These are phyloP conservation scores for Candida coquimbonensis DNA, from an alignment of 805 yeast genomes.

Conservation along the genomic window DNA sequence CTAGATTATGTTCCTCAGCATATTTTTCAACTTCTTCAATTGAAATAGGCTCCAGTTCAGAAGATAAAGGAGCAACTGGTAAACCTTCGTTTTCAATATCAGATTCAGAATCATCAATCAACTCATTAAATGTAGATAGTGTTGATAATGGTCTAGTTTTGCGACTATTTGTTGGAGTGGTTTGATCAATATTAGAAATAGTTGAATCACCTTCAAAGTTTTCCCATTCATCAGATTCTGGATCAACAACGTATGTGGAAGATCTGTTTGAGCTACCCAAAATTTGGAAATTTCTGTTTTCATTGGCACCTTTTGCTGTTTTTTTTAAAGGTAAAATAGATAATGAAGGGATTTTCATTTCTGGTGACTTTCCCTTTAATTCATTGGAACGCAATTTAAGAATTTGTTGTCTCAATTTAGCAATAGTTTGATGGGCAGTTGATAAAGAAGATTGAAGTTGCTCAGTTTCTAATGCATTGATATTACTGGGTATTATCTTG, in stretches of 20 bases:
- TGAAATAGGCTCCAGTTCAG: slow-evolving; percentile 16
- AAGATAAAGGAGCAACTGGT: slow-evolving; percentile 17
- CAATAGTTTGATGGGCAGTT: slow-evolving; percentile 56
- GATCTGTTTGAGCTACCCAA: slow-evolving; percentile 20
- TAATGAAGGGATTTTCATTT: slow-evolving; percentile 6
- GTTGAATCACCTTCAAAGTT: slow-evolving; percentile 21
- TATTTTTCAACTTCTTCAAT: slow-evolving; percentile 24
- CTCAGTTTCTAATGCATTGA: slow-evolving; percentile 52
- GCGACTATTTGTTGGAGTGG: slow-evolving; percentile 9
- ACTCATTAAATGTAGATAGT: slow-evolving; percentile 5
- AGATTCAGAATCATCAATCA: slow-evolving; percentile 19
- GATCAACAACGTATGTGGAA: slow-evolving; percentile 17
- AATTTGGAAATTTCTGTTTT: slow-evolving; percentile 13
- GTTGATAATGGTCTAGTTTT: slow-evolving; percentile 14
- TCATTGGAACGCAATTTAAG: slow-evolving; percentile 22
- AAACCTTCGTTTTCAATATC: slow-evolving; percentile 17
- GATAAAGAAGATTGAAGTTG: slow-evolving; percentile 56
- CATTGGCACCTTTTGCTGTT: slow-evolving; percentile 5
- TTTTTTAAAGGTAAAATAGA: slow-evolving; percentile 8
- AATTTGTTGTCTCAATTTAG: slow-evolving; percentile 43
- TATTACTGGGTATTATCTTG: slow-evolving; percentile 31
- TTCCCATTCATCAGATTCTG: slow-evolving; percentile 24
- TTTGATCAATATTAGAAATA: slow-evolving; percentile 1
- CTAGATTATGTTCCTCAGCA: slow-evolving; percentile 24
- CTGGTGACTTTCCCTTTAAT: slow-evolving; percentile 14